Evolutionary conservation across 768 basidiomycete species (phyloP), one percentile per base, ranked within the genome.

Genomic region (Sporobolomyces phaffii): DNA sequence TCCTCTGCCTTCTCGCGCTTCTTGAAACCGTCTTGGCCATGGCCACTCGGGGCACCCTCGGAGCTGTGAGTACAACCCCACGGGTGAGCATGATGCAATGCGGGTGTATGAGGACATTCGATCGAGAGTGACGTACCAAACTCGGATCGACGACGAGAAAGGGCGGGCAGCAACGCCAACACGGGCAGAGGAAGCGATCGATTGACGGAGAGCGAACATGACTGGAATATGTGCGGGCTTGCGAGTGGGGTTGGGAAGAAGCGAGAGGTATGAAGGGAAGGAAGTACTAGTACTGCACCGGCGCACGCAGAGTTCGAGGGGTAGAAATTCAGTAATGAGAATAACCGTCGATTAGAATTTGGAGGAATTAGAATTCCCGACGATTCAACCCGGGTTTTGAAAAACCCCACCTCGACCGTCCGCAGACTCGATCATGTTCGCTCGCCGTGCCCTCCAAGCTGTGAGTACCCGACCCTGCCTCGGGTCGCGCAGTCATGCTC

Each of bases 1-100:
- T 71, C 70, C 28, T 54, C 58, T 20, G 58, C 65, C 58, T 62
- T 50, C 40, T 71, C 70, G 41, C 70, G 57, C 70, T 71, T 71
- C 36, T 60, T 54, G 62, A 71, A 67, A 4, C 51, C 41, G 41
- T 54, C 47, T 24, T 52, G 40, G 11, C 41, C 28, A 47, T 44
- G 29, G 14, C 65, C 65, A 0, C 31, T 24, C 7, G 70, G 70
- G 11, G 43, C 26, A 14, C 69, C 69, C 29, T 66, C 69, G 26
- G 69, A 66, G 64, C 70, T 66, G 65, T 18, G 26, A 0, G 17
- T 3, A 9, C n/a, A n/a, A n/a, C n/a, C n/a, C n/a, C n/a, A n/a
- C n/a, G n/a, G n/a, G n/a, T n/a, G n/a, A n/a, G n/a, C n/a, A n/a
- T n/a, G n/a, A n/a, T n/a, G n/a, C n/a, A n/a, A n/a, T n/a, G n/a